Evolutionary conservation across 2,329 filamentous ascomycete genomes (phyloP), one percentile per base, ranked within the genome.

Genomic region (Hypoxylon sp.): DNA sequence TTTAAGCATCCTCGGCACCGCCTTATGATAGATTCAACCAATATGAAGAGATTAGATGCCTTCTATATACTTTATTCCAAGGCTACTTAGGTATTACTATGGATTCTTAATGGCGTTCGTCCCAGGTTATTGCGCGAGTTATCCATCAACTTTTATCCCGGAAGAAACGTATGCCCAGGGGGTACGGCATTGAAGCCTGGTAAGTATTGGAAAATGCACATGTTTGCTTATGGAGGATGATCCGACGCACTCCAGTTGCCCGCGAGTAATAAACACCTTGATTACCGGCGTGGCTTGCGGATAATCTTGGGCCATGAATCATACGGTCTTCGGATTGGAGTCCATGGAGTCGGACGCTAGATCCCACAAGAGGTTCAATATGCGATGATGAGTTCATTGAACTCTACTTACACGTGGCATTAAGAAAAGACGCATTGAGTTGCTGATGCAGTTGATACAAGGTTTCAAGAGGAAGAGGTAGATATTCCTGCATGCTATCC

Each of bases 391-490:
- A 14, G 51, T 45, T 11, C 5, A 46, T 23, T 46, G 29, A 34
- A 46, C 16, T 55, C 27, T 16, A 56, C 14, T 34, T 47, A 50
- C 29, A 27, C 16, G 9, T 16, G 25, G 12, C 5, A 47, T 37
- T 14, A n/a, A 25, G 16, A 6, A 12, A 4, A 8, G 16, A 19
- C 12, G 34, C 14, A 27, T 43, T 56, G 41, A 56, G 19, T 56
- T 56, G 21, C 34, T 14, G 21, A 19, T 37, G 41, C 41, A 29
- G 34, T 29, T 47, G 29, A 45, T 37, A 12, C 12, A 19, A 56
- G 37, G 32, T 19, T 56, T 37, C 27, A 14, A 34, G 16, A 41
- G n/a, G 50, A n/a, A n/a, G n/a, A n/a, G n/a, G n/a, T n/a, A n/a
- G n/a, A n/a, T 45, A 32, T 16, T 29, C 7, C 37, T 41, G 16